Conservation (phyloP, 2,329 filamentous ascomycete genomes). For the Cercospora sp. region DNA sequence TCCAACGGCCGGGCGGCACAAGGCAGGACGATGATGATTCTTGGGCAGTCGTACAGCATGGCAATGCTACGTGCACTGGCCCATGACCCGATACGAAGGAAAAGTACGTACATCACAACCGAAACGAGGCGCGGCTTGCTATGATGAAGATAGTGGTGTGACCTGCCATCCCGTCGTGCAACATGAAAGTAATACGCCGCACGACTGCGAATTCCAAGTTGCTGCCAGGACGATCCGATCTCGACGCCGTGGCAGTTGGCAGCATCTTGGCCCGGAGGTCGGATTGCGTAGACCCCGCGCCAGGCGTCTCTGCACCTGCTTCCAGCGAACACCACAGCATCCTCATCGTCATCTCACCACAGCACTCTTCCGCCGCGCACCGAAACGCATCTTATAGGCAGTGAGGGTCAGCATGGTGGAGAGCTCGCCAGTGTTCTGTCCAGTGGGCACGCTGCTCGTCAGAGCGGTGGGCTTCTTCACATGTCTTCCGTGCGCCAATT, state of each 20-base stretch:
- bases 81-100: not conserved
- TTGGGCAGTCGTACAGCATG: not conserved
- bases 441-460: not conserved
- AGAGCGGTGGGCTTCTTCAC: not conserved
- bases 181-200: not conserved
- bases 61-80: not conserved
- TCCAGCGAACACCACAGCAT: not conserved
- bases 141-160: not conserved
- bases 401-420: not conserved
- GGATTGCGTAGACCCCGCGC: not conserved
- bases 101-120: not conserved
- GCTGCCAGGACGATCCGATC: not conserved
- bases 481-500: not conserved
- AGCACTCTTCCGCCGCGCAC: not conserved
- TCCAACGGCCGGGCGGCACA: not conserved
- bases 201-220: not conserved
- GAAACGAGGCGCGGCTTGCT: not conserved
- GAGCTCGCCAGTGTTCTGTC: not conserved
- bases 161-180: not conserved
- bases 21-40: not conserved
- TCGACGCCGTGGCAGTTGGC: not conserved
- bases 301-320: not conserved
- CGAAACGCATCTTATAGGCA: not conserved
- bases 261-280: not conserved
- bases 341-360: not conserved